Evolutionary conservation across 2,329 filamentous ascomycete genomes (phyloP).

Genomic region (Dactylellina cionopaga): DNA sequence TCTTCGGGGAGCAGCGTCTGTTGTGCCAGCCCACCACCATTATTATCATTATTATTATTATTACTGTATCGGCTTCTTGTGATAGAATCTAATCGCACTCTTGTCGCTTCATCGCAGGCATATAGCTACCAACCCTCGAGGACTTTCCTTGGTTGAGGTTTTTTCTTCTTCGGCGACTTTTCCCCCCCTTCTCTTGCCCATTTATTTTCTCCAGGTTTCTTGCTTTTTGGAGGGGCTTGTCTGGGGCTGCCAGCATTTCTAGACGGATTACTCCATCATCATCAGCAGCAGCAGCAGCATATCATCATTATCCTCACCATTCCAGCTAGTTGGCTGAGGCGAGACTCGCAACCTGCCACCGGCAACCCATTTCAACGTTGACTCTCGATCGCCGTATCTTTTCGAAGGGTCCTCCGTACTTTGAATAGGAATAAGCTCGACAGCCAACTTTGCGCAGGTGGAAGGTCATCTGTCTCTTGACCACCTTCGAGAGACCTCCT

Average conservation of each 20-base stretch:
- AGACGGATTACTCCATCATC: not conserved
- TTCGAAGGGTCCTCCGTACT: not conserved
- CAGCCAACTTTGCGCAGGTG: not conserved
- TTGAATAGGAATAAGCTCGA: not conserved
- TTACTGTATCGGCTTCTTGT: too few relatives aligned
- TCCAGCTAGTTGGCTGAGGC: too few relatives aligned
- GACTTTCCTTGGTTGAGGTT: too few relatives aligned
- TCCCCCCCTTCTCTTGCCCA: not conserved
- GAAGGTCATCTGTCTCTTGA: not conserved
- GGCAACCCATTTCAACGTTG: not conserved
- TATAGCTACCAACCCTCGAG: too few relatives aligned
- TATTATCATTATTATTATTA: too few relatives aligned
- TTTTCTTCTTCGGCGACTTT: too few relatives aligned
- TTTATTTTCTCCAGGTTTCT: not conserved
- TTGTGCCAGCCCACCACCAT: too few relatives aligned
- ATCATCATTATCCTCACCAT: too few relatives aligned
- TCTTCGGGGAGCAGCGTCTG: constrained; percentile 7
- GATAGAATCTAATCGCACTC: constrained; percentile 8
- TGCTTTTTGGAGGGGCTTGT: constrained; percentile 23
- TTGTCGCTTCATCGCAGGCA: not conserved
- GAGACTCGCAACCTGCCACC: not conserved
- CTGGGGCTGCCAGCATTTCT: not conserved
- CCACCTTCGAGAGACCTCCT: not conserved
- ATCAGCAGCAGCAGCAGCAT: not conserved
- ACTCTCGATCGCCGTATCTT: not conserved